Evolutionary conservation across 2,329 filamentous ascomycete species (phyloP).

Genomic region (Exophiala dermatitidis): DNA sequence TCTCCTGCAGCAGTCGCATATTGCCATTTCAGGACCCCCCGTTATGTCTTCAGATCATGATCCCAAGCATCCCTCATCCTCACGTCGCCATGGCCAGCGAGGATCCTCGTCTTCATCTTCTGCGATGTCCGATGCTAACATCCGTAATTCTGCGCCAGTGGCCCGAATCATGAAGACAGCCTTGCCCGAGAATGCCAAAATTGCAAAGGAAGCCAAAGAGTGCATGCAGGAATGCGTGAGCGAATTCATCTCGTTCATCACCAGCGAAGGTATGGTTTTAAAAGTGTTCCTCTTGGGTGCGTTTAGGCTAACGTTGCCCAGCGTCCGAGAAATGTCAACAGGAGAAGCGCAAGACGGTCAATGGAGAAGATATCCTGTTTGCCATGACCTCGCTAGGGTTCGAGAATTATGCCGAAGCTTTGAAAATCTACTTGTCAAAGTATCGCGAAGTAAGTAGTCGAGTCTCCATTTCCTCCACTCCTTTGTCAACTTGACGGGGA

Average conservation of each 20-base stretch:
- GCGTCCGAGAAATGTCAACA: conserved; percentile 99
- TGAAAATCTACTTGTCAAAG: conserved; percentile 96
- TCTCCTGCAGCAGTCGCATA: neutral
- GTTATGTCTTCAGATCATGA: conserved; percentile 26
- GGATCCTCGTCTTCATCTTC: conserved; percentile 36
- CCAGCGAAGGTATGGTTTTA: conserved; percentile 72
- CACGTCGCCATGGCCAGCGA: conserved; percentile 37
- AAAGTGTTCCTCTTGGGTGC: conserved; percentile 4
- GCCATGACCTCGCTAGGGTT: conserved; percentile 98
- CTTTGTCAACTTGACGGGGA: conserved; percentile 32
- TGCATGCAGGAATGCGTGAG: conserved; percentile 99
- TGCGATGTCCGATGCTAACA: conserved; percentile 70
- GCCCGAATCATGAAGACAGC: conserved; percentile 99
- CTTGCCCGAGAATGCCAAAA: conserved; percentile 95
- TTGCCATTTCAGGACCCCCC: neutral
- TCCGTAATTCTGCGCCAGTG: conserved; percentile 89
- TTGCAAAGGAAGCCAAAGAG: conserved; percentile 97
- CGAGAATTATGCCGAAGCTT: conserved; percentile 94
- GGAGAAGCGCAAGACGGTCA: conserved; percentile 98
- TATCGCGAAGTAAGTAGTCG: conserved; percentile 81
- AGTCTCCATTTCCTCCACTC: conserved; percentile 24
- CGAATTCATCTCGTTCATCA: conserved; percentile 99
- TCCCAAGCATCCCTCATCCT: conserved; percentile 15
- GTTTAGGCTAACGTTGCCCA: conserved; percentile 38
- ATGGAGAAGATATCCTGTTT: conserved; percentile 96